These are phyloP conservation scores for Cinnamomum chago DNA, from an alignment of 164 flowering plant genomes.

Conservation along the genomic window DNA sequence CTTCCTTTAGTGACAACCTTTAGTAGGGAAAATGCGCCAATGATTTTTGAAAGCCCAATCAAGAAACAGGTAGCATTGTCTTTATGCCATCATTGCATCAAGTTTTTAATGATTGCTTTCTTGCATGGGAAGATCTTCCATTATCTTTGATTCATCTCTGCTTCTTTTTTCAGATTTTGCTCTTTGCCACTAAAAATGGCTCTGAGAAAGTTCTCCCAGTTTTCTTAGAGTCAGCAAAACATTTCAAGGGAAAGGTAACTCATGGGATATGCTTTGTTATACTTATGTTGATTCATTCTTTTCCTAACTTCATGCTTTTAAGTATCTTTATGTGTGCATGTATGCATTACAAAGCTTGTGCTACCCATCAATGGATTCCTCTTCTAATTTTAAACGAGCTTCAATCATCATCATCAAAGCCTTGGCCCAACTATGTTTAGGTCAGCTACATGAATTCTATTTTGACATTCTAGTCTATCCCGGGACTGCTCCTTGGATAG, in stretches of 20 bases:
- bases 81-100: neutral
- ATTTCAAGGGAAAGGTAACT: constrained; percentile 89
- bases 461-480: too few species aligned
- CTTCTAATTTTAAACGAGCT: too few species aligned
- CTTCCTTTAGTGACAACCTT: constrained; percentile 81
- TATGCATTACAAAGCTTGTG: too few species aligned
- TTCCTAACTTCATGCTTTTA: too few species aligned
- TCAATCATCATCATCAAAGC: too few species aligned
- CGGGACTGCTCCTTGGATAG: too few species aligned
- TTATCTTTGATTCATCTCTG: neutral
- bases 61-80: constrained; percentile 71
- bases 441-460: too few species aligned
- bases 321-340: too few species aligned
- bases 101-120: neutral
- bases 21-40: constrained; percentile 76
- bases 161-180: constrained; percentile 52
- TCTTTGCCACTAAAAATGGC: constrained; percentile 69
- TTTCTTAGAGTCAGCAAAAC: constrained; percentile 76
- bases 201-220: constrained; percentile 52
- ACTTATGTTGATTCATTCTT: too few species aligned
- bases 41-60: constrained; percentile 72
- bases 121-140: neutral
- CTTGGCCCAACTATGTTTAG: too few species aligned
- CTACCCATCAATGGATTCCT: too few species aligned
- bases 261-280: neutral